Conservation (phyloP, 352 stramenopile genomes). For the Phytophthora ohioensis region DNA sequence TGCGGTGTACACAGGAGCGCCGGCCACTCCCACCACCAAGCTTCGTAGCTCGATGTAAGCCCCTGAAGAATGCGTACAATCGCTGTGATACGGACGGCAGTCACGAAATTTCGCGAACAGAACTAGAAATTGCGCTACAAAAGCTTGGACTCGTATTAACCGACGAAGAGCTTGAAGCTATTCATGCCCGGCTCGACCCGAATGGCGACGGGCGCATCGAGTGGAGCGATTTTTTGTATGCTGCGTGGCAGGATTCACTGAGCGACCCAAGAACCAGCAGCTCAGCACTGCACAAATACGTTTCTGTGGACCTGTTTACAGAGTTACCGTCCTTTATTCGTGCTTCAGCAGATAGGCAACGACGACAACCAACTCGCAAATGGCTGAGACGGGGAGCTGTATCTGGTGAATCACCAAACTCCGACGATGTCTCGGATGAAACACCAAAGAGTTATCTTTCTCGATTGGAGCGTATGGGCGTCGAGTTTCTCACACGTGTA, state of each 20-base stretch:
- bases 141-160: slow-evolving; percentile 51
- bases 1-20: slow-evolving; percentile 18
- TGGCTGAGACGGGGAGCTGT: slow-evolving; percentile 8
- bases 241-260: slow-evolving; percentile 43
- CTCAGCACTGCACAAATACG: slow-evolving; percentile 35
- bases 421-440: slow-evolving; percentile 5
- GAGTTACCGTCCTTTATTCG: slow-evolving; percentile 54
- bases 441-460: slow-evolving; percentile 28
- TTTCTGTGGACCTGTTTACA: slow-evolving; percentile 55
- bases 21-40: slow-evolving; percentile 31
- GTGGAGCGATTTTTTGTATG: slow-evolving; percentile 59
- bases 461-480: slow-evolving; percentile 50
- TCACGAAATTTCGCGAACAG: slow-evolving; percentile 37
- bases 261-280: not conserved
- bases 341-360: slow-evolving; percentile 13
- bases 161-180: slow-evolving; percentile 42
- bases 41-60: slow-evolving; percentile 51
- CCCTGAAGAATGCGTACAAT: slow-evolving; percentile 54
- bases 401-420: not conserved
- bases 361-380: slow-evolving; percentile 10
- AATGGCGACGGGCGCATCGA: slow-evolving; percentile 49
- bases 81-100: slow-evolving; percentile 54
- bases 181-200: slow-evolving; percentile 48
- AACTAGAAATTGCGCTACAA: slow-evolving; percentile 67
- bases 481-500: slow-evolving; percentile 49